These are phyloP conservation scores for Geranium brycei DNA, from an alignment of 345 rosid species.

Conservation along the genomic window DNA sequence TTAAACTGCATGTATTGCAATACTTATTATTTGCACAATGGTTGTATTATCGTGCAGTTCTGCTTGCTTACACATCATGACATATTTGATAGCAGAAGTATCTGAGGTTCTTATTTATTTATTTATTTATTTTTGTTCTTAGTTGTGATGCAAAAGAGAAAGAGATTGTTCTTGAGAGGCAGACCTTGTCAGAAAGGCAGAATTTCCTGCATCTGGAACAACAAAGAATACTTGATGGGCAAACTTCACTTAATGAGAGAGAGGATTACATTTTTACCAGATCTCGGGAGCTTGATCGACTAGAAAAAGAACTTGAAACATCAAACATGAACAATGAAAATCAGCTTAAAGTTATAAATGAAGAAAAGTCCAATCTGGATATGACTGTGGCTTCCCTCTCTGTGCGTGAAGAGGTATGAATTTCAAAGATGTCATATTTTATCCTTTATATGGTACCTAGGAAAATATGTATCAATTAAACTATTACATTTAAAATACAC, in stretches of 20 bases:
- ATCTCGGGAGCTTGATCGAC: slow-evolving; percentile 50
- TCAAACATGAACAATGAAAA: slow-evolving; percentile 39
- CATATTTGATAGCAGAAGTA: neutral
- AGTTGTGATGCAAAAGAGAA: slow-evolving; percentile 83
- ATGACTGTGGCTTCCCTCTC: slow-evolving; percentile 31
- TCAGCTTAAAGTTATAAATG: slow-evolving; percentile 39
- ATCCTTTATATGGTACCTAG: neutral
- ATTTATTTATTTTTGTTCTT: slow-evolving; percentile 8
- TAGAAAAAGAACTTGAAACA: slow-evolving; percentile 47
- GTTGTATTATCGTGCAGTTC: too few relatives aligned
- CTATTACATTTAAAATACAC: slow-evolving; percentile 6
- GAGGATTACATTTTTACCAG: slow-evolving; percentile 61
- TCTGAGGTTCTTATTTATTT: neutral
- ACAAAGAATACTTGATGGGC: slow-evolving; percentile 61
- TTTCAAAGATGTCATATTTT: neutral
- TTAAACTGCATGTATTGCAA: too few relatives aligned
- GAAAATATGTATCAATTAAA: neutral
- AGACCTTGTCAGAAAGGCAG: slow-evolving; percentile 58
- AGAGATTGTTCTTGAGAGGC: slow-evolving; percentile 51
- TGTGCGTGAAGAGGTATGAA: slow-evolving; percentile 70
- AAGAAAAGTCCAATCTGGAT: slow-evolving; percentile 48
- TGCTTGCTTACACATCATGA: neutral
- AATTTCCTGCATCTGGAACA: slow-evolving; percentile 68
- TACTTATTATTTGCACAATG: neutral
- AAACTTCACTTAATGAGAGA: slow-evolving; percentile 64